These are phyloP conservation scores for Phlebopus sp. DNA, from an alignment of 1,284 basidiomycete genomes.

Conservation along the genomic window DNA sequence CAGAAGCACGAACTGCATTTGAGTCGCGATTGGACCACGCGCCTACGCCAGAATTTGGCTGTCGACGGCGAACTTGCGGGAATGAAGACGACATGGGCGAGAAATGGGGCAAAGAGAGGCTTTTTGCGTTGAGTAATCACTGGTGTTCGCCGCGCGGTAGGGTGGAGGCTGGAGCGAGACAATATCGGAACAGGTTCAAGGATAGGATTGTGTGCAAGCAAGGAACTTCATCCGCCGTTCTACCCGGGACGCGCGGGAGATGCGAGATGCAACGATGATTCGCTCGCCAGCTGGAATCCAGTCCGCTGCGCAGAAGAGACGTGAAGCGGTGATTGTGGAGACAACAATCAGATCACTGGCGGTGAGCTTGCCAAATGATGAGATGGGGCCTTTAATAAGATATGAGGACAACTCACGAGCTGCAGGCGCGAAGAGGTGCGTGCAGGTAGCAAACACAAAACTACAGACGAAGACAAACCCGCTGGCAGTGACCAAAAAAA, in stretches of 20 bases:
- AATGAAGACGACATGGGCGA: constrained; percentile 20
- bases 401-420: constrained; percentile 11
- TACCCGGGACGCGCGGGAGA: constrained; percentile 6
- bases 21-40: constrained; percentile 43
- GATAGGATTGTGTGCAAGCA: constrained; percentile 2
- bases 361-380: neutral
- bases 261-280: constrained; percentile 7
- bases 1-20: constrained; percentile 59
- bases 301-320: constrained; percentile 5
- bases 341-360: constrained; percentile 5
- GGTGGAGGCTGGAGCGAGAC: no score
- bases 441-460: constrained; percentile 2
- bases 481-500: constrained; percentile 2
- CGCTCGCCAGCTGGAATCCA: constrained; percentile 10
- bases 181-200: constrained; percentile 12
- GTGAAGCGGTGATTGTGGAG: constrained; percentile 4
- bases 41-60: constrained; percentile 11
- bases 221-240: constrained; percentile 25
- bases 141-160: no score
- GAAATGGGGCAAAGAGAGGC: constrained; percentile 13
- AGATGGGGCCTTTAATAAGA: neutral
- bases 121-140: no score
- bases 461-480: constrained; percentile 4
- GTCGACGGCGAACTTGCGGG: constrained; percentile 25
- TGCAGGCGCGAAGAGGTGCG: constrained; percentile 8